Evolutionary conservation across 352 stramenopile species (phyloP).

Genomic region (Phytopythium cucurbitacearum): DNA sequence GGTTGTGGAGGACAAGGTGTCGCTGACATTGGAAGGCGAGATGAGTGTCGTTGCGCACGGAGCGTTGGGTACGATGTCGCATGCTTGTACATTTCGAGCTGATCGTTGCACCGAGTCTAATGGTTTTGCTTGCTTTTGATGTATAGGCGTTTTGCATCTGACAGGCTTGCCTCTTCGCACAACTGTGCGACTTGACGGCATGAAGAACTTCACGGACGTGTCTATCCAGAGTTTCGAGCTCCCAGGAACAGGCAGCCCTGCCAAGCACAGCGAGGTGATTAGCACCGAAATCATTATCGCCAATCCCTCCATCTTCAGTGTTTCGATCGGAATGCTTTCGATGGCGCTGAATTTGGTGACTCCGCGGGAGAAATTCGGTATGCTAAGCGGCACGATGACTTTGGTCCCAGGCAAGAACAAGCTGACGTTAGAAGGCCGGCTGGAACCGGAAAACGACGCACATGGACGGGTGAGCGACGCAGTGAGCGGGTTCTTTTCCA

Average conservation of each 20-base stretch:
- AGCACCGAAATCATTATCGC: slow-evolving; percentile 53
- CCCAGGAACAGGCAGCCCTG: slow-evolving; percentile 32
- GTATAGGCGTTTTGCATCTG: slow-evolving; percentile 45
- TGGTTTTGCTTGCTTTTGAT: slow-evolving; percentile 5
- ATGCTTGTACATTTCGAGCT: not conserved
- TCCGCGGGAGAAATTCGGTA: slow-evolving; percentile 38
- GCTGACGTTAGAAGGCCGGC: slow-evolving; percentile 35
- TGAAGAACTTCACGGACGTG: slow-evolving; percentile 63
- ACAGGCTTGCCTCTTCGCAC: slow-evolving; percentile 42
- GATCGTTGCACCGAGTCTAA: slow-evolving; percentile 2
- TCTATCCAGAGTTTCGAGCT: slow-evolving; percentile 55
- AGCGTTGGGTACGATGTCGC: slow-evolving; percentile 42
- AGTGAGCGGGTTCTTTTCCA: slow-evolving; percentile 63
- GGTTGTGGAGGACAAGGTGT: slow-evolving; percentile 40
- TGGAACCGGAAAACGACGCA: slow-evolving; percentile 42
- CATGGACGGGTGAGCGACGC: slow-evolving; percentile 40
- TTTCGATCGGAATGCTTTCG: slow-evolving; percentile 52
- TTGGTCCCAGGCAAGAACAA: slow-evolving; percentile 44
- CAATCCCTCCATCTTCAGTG: slow-evolving; percentile 69
- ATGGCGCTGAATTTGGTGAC: slow-evolving; percentile 45
- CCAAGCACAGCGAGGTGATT: slow-evolving; percentile 42
- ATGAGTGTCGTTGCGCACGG: slow-evolving; percentile 62
- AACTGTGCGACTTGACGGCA: slow-evolving; percentile 39
- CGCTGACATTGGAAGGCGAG: slow-evolving; percentile 40
- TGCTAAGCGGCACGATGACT: slow-evolving; percentile 50